Evolutionary conservation across 352 stramenopile species (phyloP).

Genomic region (Globisporangium heterothallicum): DNA sequence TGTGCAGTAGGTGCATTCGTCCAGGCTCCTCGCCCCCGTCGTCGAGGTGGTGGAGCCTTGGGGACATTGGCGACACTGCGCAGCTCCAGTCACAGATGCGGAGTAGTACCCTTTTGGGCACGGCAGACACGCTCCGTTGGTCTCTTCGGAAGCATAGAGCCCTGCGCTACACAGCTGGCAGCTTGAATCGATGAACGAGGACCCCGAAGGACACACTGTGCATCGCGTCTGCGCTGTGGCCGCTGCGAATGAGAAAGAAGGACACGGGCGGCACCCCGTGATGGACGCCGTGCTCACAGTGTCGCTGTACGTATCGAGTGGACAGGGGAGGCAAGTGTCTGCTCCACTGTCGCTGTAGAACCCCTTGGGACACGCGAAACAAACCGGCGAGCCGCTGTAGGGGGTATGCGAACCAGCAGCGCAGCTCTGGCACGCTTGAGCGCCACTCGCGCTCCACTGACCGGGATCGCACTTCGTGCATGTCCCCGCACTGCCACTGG

Average conservation of each 20-base stretch:
- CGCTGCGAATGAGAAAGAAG: conserved; percentile 29
- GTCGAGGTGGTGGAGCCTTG: conserved; percentile 24
- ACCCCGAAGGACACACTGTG: conserved; percentile 23
- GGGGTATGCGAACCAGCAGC: conserved; percentile 41
- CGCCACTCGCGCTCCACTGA: conserved; percentile 32
- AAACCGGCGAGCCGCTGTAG: conserved; percentile 26
- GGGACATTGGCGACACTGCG: conserved; percentile 27
- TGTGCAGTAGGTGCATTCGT: conserved; percentile 32
- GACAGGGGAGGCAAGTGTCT: conserved; percentile 33
- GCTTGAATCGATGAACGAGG: conserved; percentile 10
- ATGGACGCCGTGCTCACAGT: conserved; percentile 14
- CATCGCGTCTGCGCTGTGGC: conserved; percentile 27
- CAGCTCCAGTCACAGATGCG: conserved; percentile 14
- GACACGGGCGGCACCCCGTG: conserved; percentile 28
- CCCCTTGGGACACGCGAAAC: conserved; percentile 47
- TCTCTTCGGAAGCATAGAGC: conserved; percentile 23
- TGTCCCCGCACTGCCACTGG: conserved; percentile 26
- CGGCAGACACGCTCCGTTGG: conserved; percentile 29
- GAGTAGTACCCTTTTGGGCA: conserved; percentile 47
- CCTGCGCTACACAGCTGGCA: conserved; percentile 38
- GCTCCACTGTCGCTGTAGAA: conserved; percentile 48
- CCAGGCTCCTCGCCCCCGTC: conserved; percentile 16
- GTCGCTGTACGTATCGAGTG: conserved; percentile 40
- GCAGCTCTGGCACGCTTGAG: conserved; percentile 34
- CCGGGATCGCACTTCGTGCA: conserved; percentile 40